These are phyloP conservation scores for Acanthamoeba castellanii DNA, from an alignment of 208 protist species.

Conservation along the genomic window DNA sequence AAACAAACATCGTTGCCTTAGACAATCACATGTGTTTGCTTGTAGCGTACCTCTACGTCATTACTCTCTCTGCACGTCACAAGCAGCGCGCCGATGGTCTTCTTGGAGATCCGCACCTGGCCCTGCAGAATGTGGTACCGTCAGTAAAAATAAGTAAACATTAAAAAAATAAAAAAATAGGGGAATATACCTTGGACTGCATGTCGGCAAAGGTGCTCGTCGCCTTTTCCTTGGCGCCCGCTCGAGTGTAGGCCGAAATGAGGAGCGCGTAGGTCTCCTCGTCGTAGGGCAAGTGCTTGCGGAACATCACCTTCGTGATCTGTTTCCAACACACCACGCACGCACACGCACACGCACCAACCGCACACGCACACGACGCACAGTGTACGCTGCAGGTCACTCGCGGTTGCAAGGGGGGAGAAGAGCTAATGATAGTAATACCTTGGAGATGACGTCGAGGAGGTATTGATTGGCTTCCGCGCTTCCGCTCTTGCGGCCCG, in stretches of 20 bases:
- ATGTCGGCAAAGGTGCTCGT: not conserved
- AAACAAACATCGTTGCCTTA: not conserved
- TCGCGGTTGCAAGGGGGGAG: too few relatives aligned
- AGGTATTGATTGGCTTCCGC: not conserved
- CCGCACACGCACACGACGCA: not conserved
- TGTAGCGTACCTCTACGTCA: constrained; percentile 11
- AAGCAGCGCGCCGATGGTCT: constrained; percentile 17
- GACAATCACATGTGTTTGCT: not conserved
- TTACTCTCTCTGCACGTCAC: not conserved
- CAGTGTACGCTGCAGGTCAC: not conserved
- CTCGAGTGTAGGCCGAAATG: constrained; percentile 40
- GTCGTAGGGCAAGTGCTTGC: constrained; percentile 6
- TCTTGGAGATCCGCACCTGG: not conserved
- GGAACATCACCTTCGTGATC: constrained; percentile 46
- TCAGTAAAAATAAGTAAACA: not conserved
- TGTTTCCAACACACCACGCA: not conserved
- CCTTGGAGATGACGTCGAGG: constrained; percentile 29
- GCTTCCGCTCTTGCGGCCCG: not conserved
- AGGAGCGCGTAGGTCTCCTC: constrained; percentile 63
- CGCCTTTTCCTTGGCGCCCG: constrained; percentile 7
- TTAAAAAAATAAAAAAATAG: too few relatives aligned
- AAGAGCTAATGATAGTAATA: not conserved
- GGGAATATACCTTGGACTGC: not conserved
- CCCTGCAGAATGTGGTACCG: not conserved
- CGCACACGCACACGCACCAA: not conserved